These are phyloP conservation scores for Acephala macrosclerotiorum DNA, from an alignment of 2,329 filamentous ascomycete genomes.

Conservation along the genomic window DNA sequence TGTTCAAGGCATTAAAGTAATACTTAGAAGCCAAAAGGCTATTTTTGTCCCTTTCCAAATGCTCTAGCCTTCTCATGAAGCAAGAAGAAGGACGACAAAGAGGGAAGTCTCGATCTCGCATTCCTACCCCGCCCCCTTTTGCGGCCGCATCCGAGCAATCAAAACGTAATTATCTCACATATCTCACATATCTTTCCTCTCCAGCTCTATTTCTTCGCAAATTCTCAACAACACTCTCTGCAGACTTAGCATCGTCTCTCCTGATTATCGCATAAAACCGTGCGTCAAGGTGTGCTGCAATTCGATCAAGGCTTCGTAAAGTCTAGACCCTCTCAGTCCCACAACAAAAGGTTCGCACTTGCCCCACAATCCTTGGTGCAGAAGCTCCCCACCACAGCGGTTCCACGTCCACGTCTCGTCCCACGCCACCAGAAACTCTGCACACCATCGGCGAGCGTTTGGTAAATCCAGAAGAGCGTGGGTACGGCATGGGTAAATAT, in stretches of 20 bases:
- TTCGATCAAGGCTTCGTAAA: neutral
- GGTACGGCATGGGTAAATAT: neutral
- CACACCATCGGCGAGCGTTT: neutral
- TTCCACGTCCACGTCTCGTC: neutral
- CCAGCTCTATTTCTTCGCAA: neutral
- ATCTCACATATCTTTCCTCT: neutral
- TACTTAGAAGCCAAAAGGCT: no score
- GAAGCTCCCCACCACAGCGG: neutral
- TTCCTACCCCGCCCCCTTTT: slow-evolving; percentile 5
- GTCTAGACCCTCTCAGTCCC: neutral
- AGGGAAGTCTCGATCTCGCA: neutral
- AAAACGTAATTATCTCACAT: neutral
- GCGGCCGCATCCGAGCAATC: neutral
- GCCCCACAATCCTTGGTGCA: neutral
- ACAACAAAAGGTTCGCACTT: neutral
- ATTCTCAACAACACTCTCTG: neutral
- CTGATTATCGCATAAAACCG: neutral
- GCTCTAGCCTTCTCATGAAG: no score
- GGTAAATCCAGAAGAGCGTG: neutral
- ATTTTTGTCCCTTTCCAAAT: no score
- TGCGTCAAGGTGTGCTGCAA: neutral
- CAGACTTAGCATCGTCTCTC: neutral
- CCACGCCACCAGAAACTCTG: neutral
- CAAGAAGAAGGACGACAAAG: neutral
- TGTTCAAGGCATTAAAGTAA: no score